These are phyloP conservation scores for Ogataea nitratoaversa DNA, from an alignment of 805 yeast genomes.

Conservation along the genomic window DNA sequence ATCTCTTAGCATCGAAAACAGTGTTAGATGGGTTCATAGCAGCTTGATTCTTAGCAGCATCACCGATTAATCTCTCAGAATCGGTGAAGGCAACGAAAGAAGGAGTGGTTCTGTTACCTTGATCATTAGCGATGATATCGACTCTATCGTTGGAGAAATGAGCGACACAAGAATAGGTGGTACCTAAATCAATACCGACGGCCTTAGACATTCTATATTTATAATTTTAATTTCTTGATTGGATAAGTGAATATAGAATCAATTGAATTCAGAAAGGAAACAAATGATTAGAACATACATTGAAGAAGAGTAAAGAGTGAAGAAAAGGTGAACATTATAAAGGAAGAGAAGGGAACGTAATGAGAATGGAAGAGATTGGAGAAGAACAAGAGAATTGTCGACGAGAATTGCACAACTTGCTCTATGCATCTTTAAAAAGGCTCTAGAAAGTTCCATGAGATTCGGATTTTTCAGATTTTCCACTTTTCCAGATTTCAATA, in stretches of 20 bases:
- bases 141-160: slow-evolving; percentile 87
- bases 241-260: background rate
- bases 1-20: slow-evolving; percentile 75
- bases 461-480: no score
- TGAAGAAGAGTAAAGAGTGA: background rate
- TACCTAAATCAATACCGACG: slow-evolving; percentile 77
- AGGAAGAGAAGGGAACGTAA: background rate
- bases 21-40: slow-evolving; percentile 72
- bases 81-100: slow-evolving; percentile 94
- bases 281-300: no score
- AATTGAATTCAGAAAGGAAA: no score
- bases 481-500: no score
- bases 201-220: slow-evolving; percentile 38
- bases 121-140: slow-evolving; percentile 95
- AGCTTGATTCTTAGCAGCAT: slow-evolving; percentile 77
- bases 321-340: background rate
- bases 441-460: slow-evolving; percentile 20
- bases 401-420: background rate
- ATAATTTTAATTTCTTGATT: slow-evolving; percentile 2
- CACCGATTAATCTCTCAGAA: slow-evolving; percentile 86
- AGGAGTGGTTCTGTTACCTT: slow-evolving; percentile 97
- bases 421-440: background rate
- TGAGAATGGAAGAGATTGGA: background rate
- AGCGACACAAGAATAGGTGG: slow-evolving; percentile 93
- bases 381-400: background rate